Percentiles rank a stretch among this genome's conserved stretches.
Conservation (phyloP, 2,329 filamentous ascomycete genomes). For the Colletotrichum sp. region DNA sequence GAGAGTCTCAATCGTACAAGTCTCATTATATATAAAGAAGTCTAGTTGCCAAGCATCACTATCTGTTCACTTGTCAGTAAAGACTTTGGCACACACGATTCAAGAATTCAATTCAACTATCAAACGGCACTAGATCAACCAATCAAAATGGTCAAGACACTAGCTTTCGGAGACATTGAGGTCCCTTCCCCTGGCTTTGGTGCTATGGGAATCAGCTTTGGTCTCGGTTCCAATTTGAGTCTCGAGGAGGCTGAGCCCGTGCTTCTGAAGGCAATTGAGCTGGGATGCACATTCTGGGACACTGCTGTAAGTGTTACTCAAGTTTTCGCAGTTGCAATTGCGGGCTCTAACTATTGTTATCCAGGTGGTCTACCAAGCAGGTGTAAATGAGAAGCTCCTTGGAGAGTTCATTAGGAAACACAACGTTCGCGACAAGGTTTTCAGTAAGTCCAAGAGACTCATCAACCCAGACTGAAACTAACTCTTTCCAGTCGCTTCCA, state of each 20-base stretch:
- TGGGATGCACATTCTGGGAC: constrained; percentile 51
- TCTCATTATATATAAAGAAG: not conserved
- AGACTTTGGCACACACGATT: not conserved
- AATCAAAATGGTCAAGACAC: constrained; percentile 40
- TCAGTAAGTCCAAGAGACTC: constrained; percentile 36
- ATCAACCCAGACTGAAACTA: not conserved
- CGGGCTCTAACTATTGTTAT: not conserved
- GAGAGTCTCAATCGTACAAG: not conserved
- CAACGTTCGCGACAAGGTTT: constrained; percentile 54
- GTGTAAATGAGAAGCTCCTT: constrained; percentile 54
- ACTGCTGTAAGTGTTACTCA: constrained; percentile 42
- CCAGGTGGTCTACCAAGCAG: constrained; percentile 49
- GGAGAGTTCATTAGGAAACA: constrained; percentile 57
- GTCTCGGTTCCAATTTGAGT: constrained; percentile 44
- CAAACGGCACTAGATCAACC: not conserved
- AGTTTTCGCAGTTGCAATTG: not conserved
- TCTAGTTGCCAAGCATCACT: not conserved
- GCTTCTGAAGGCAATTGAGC: constrained; percentile 51
- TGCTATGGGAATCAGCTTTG: constrained; percentile 53
- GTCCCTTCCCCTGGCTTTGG: constrained; percentile 51
- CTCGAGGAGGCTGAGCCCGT: constrained; percentile 53
- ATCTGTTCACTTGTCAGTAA: not conserved
- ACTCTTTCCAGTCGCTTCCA: constrained; percentile 45
- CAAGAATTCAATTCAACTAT: not conserved
- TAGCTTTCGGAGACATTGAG: constrained; percentile 41